These are phyloP conservation scores for Abortiporus biennis DNA, from an alignment of 1,284 basidiomycete genomes.

Conservation along the genomic window DNA sequence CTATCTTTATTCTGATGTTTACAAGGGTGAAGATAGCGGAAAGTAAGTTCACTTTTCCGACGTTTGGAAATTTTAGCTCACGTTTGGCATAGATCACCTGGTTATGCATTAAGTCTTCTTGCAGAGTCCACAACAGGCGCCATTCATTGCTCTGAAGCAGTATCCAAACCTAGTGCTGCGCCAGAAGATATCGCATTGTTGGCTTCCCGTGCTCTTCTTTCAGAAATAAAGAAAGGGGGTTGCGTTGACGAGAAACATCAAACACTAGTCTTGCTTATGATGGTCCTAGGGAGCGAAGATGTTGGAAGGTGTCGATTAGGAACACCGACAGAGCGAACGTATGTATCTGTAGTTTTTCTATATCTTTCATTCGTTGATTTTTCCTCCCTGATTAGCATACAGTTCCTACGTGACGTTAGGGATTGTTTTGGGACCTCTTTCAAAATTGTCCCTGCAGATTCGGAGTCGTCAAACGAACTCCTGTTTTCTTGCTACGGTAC, in stretches of 20 bases:
- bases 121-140: constrained; percentile 91
- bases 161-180: constrained; percentile 71
- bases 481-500: constrained; percentile 76
- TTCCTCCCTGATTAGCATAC: constrained; percentile 50
- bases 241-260: constrained; percentile 93
- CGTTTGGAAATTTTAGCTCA: constrained; percentile 3
- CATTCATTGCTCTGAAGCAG: constrained; percentile 83
- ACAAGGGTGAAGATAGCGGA: constrained; percentile 95
- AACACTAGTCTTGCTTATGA: constrained; percentile 81
- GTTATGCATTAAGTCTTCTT: constrained; percentile 88
- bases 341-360: constrained; percentile 29
- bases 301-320: constrained; percentile 88
- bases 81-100: constrained; percentile 71
- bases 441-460: constrained; percentile 41
- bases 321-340: constrained; percentile 78
- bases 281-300: constrained; percentile 95
- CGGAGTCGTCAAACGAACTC: constrained; percentile 45
- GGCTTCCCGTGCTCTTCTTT: constrained; percentile 74
- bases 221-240: constrained; percentile 78
- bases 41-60: constrained; percentile 54
- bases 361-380: constrained; percentile 1
- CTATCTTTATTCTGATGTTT: constrained; percentile 97
- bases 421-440: constrained; percentile 70
- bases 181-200: constrained; percentile 90
- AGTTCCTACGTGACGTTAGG: constrained; percentile 84